Evolutionary conservation across 2,329 filamentous ascomycete species (phyloP).

Genomic region (Cladorrhinum sp.): DNA sequence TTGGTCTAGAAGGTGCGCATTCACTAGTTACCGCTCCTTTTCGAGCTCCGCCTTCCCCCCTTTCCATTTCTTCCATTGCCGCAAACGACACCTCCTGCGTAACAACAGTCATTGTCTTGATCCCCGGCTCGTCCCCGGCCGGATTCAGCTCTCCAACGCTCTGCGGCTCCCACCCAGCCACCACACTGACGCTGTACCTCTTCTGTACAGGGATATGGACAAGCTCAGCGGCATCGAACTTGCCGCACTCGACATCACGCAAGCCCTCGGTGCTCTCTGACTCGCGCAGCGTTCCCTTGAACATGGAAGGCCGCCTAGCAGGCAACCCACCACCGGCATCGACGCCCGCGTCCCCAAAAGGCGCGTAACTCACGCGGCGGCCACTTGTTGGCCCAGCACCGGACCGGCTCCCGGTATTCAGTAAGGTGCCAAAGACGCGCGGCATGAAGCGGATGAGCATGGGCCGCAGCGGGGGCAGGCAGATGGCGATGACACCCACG

Average conservation of each 20-base stretch:
- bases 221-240: background rate
- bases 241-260: constrained; percentile 17
- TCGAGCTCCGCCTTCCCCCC: background rate
- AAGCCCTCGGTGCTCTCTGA: constrained; percentile 18
- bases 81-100: constrained; percentile 16
- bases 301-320: background rate
- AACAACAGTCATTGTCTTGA: constrained; percentile 14
- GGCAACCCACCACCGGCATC: background rate
- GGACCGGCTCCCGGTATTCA: constrained; percentile 9
- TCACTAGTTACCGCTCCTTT: background rate
- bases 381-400: background rate
- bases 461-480: constrained; percentile 39
- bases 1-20: background rate
- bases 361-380: background rate
- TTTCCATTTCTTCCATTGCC: background rate
- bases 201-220: background rate
- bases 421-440: constrained; percentile 18
- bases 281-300: constrained; percentile 4
- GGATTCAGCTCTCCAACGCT: background rate
- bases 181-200: constrained; percentile 18
- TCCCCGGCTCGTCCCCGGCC: background rate
- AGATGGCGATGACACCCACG: constrained; percentile 39
- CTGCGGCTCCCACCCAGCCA: constrained; percentile 6
- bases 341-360: background rate
- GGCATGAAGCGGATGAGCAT: constrained; percentile 26